Evolutionary conservation across 495 filamentous ascomycete genomes (phyloP), one percentile per base, ranked within the genome.

Genomic region (Hypoxylon trugodes): DNA sequence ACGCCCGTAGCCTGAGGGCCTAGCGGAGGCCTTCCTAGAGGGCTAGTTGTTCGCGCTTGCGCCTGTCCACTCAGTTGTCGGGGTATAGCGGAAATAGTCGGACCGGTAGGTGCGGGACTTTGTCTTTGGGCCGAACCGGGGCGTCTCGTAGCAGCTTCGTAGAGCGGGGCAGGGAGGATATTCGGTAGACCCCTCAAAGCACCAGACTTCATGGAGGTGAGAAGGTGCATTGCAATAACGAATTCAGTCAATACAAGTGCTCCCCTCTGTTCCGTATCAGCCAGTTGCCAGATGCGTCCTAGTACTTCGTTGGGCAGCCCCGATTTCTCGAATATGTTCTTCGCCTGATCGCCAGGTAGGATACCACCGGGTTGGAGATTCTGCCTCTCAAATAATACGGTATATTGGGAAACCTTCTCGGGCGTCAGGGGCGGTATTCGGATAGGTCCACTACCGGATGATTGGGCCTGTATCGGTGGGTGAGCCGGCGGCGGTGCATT

Each of bases 201-300:
- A 21, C 93, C 90, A 18, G 86, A 90, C 78, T 94, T 96, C 73
- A 87, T 92, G 5, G 93, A 97, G 4, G 90, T 90, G 48, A 98
- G 80, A 24, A 98, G 82, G 77, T 98, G 95, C 95, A 98, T 98
- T 8, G 96, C 94, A 66, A 98, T 95, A 67, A 97, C 89, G 73
- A 98, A 98, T 59, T 98, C 95, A 9, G 92, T 94, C 65, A 86
- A 80, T 61, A 90, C 90, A n/a, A 98, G 84, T 28, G 87, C 87
- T 21, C 95, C 96, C 48, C 93, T 86, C 72, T 96, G 91, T 71
- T 97, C 91, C 1, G 90, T 93, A 74, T 98, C 95, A 7, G 93
- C 88, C 42, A 98, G 82, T 68, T 89, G 92, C 95, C 95, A 98
- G 73, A 98, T 97, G 48, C 89, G 87, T 8, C 92, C 95, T 15